These are phyloP conservation scores for Syncephalis fuscata DNA, from an alignment of 371 early-diverging fungal genomes.

Conservation along the genomic window DNA sequence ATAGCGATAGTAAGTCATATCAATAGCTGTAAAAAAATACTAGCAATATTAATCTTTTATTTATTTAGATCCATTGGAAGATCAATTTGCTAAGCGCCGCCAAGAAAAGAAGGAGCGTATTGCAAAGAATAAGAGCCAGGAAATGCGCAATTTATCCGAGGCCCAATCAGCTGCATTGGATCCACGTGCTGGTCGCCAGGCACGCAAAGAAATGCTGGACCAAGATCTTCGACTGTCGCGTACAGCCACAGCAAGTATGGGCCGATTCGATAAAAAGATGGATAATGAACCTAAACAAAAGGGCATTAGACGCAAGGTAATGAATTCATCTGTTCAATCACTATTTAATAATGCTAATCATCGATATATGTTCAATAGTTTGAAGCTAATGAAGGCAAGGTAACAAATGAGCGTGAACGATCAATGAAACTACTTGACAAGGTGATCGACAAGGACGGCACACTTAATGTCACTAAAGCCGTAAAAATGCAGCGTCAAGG, in stretches of 20 bases:
- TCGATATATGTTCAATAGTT: constrained; percentile 19
- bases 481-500: neutral
- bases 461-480: neutral
- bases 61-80: constrained; percentile 55
- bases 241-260: constrained; percentile 71
- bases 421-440: constrained; percentile 37
- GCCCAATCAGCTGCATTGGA: constrained; percentile 24
- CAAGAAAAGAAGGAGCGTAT: constrained; percentile 78
- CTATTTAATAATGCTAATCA: neutral
- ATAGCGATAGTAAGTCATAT: constrained; percentile 22
- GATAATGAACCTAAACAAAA: constrained; percentile 66
- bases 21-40: neutral
- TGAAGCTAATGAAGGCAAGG: constrained; percentile 29
- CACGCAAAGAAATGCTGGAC: constrained; percentile 53
- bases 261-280: constrained; percentile 70
- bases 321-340: neutral
- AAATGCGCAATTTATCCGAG: constrained; percentile 71
- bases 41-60: neutral
- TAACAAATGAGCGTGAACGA: constrained; percentile 37
- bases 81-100: constrained; percentile 56
- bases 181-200: constrained; percentile 21
- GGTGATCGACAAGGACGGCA: constrained; percentile 37
- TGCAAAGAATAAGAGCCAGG: constrained; percentile 70
- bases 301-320: constrained; percentile 54
- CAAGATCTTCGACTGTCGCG: constrained; percentile 44